Conservation (phyloP, 2,329 filamentous ascomycete genomes). For the Diatrype stigma region DNA sequence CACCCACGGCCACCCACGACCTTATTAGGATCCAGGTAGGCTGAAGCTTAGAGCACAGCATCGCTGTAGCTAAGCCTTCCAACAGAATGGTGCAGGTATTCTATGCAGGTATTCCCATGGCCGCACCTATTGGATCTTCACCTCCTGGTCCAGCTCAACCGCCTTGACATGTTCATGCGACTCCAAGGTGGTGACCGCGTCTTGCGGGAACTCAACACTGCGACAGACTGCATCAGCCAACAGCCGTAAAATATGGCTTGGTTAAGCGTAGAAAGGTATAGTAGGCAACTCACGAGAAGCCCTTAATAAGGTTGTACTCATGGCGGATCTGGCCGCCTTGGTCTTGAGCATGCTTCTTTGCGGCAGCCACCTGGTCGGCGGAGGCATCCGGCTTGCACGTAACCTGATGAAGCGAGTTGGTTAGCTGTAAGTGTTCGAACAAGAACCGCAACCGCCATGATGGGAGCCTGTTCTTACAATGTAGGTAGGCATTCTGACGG, state of each 20-base stretch:
- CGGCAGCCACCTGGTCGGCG: constrained; percentile 61
- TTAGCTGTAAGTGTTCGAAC: constrained; percentile 5
- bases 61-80: not conserved
- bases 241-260: not conserved
- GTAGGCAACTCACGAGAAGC: constrained; percentile 70
- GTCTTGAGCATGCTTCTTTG: constrained; percentile 69
- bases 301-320: constrained; percentile 85
- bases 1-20: not conserved
- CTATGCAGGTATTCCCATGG: constrained; percentile 2
- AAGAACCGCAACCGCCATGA: constrained; percentile 10
- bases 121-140: constrained; percentile 64
- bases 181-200: constrained; percentile 61
- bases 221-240: not conserved
- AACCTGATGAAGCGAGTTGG: constrained; percentile 52
- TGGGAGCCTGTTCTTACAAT: constrained; percentile 38
- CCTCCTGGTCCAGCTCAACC: constrained; percentile 70
- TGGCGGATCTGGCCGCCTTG: constrained; percentile 81
- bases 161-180: constrained; percentile 27
- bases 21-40: not conserved
- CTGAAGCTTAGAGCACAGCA: not conserved
- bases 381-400: constrained; percentile 71
- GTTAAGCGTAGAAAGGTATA: constrained; percentile 2
- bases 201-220: constrained; percentile 71
- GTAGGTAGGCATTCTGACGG: constrained; percentile 49
- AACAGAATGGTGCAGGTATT: constrained; percentile 8